Base-by-base conservation (phyloP, 148 eudicot species). In the Pouteria glomerata region DNA sequence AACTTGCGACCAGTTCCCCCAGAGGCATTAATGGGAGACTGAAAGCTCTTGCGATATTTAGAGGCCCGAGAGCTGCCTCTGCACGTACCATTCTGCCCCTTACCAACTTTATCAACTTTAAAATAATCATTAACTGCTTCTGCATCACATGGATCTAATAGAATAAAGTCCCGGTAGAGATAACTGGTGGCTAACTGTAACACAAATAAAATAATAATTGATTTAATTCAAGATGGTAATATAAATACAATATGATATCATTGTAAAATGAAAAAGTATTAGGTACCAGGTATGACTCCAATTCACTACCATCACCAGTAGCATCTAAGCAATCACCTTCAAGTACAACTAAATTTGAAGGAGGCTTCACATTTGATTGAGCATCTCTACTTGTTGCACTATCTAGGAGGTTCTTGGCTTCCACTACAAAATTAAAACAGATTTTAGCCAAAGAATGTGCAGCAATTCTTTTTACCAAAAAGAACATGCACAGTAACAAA, bases 241-340 rank as follows among this genome's bases (percentile, higher is more conserved):
- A 33, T 37, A 21, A 35, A 21, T 50, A 39, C 31, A 47, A 18
- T 68, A 52, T 45, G 16, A 68, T 4, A 70, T 1, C 30, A 1
- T 2, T 1, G 19, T 14, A 19, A 71, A 64, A 41, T 0, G 11
- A 11, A 19, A 21, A 41, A 35, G 14, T 0, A 42, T 4, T 31
- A 33, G 39, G 27, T 92, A 95, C 99, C 97, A 90, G 86, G 79
- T 86, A 91, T 19, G 97, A 82, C 73, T 95, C 96, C 57, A 89
- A 83, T 78, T 91, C 92, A 76, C 91, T 92, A 45, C 86, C 82
- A 79, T 88, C 97, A 73, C 89, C 90, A 73, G 64, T 70, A 71
- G 87, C 80, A 85, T 95, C 96, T 72, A 95, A 79, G 83, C 90
- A 86, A 82, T 95, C 99, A 68, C 96, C 96, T 87, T 95, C 99